A percentile compares a stretch with the other conserved stretches of the same genome.
phyloP scores from a whole-genome alignment of 805 yeast species.

The Candida broadrunensis region DNA sequence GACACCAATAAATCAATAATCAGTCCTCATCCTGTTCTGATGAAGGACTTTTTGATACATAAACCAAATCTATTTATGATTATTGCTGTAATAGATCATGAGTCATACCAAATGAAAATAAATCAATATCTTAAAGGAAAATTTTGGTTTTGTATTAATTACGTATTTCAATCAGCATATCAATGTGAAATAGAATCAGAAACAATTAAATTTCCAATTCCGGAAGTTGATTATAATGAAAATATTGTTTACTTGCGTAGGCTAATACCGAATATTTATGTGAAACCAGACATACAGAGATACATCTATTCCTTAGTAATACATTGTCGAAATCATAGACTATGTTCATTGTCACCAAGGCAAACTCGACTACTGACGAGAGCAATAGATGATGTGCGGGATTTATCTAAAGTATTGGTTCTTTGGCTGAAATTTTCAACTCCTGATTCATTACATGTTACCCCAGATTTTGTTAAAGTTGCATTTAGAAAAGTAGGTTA shows the following conservation, averaged over 20 bases:
- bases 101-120: conserved; percentile 5
- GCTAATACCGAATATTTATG: conserved; percentile 15
- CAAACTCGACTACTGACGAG: conserved; percentile 31
- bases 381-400: conserved; percentile 25
- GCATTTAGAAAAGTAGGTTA: conserved; percentile 37
- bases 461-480: conserved; percentile 37
- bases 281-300: conserved; percentile 33
- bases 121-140: conserved; percentile 19
- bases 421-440: conserved; percentile 11
- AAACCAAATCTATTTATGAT: conserved; percentile 15
- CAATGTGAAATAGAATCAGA: neutral
- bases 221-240: neutral
- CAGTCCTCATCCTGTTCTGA: conserved; percentile 1
- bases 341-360: conserved; percentile 36
- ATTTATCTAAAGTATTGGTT: conserved; percentile 26
- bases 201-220: neutral
- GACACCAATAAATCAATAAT: conserved; percentile 13
- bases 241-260: conserved; percentile 7
- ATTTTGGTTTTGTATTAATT: conserved; percentile 24
- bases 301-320: conserved; percentile 37
- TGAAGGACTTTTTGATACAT: conserved; percentile 5
- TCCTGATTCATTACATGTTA: conserved; percentile 19
- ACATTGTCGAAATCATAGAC: conserved; percentile 35
- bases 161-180: neutral
- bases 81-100: conserved; percentile 12